Base-by-base conservation (phyloP, 768 basidiomycete genomes). In the Suillus occidentalis region DNA sequence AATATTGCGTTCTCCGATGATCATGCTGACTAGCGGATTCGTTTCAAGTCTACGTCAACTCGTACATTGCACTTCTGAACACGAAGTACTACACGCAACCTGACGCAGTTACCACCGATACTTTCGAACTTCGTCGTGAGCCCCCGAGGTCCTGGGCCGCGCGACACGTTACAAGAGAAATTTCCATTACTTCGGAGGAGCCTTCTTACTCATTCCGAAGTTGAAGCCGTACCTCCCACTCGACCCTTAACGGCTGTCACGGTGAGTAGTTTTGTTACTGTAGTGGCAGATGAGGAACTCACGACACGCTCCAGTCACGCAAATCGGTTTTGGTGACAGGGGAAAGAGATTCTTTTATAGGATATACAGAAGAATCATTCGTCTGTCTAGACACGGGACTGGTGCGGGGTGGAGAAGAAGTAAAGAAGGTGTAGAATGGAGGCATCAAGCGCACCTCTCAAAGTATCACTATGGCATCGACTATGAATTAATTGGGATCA, bases 41-140 rank as follows among this genome's bases (percentile, higher is more conserved):
- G 3, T 59, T 8, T 59, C 12, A 59, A 63, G 62, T 61, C 2
- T 60, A 63, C 12, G 58, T 63, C 39, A 63, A 61, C 37, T 56
- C 58, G 39, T 63, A 61, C 57, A n/a, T 63, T 18, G 62, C 57
- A 34, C 50, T 63, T 31, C 37, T 63, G 39, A 63, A 63, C 18
- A 6, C 58, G 18, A 25, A 5, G 8, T 57, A 31, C 62, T 63
- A 63, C 12, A 20, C 6, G 2, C 18, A 28, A 18, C 9, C 40
- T 39, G 2, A 28, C 6, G 3, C 25, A 12, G 18, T 28, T 6
- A 3, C 4, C 18, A 6, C 12, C 12, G 20, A 59, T 28, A 10
- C 34, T 28, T 42, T 28, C 25, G 39, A 12, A 20, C 13, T 49
- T 49, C 58, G 13, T 6, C 56, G 18, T 3, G 40, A 8, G 6